A percentile compares a stretch with the other conserved stretches of the same genome.
phyloP scores from a whole-genome alignment of 768 basidiomycete species.

The Amylocystis lapponica region DNA sequence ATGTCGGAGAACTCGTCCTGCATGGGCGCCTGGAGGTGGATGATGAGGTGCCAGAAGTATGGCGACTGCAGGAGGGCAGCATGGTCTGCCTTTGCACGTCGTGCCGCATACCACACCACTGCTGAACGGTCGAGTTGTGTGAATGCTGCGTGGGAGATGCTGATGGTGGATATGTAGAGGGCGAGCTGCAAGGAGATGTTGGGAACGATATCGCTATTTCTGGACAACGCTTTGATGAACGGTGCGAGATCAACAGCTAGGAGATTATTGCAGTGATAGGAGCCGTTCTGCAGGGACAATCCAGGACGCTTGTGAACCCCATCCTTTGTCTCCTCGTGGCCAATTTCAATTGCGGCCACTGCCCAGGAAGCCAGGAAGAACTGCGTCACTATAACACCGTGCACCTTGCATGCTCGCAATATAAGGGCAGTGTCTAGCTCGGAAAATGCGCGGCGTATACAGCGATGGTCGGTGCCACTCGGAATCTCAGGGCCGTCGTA shows the following conservation, averaged over 20 bases:
- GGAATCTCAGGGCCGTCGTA: no score
- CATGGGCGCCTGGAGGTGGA: neutral
- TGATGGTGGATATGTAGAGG: neutral
- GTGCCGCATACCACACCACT: neutral
- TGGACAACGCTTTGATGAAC: no score
- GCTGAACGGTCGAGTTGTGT: no score
- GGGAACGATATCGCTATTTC: no score
- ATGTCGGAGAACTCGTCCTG: neutral
- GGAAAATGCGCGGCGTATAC: neutral
- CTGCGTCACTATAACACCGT: neutral
- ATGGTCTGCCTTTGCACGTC: neutral
- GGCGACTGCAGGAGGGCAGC: neutral
- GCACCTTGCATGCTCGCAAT: neutral
- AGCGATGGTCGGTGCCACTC: neutral
- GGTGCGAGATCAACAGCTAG: neutral
- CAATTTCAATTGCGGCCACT: neutral
- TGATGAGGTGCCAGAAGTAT: slow-evolving; percentile 2
- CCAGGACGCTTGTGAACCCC: no score
- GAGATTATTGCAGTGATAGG: neutral
- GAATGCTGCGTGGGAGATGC: neutral
- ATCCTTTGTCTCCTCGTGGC: neutral
- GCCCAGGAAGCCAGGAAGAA: neutral
- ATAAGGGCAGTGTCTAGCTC: neutral
- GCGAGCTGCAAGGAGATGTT: neutral
- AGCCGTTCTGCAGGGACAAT: neutral